phyloP scores from a whole-genome alignment of 495 filamentous ascomycete species.

The Annulohypoxylon nitens region DNA sequence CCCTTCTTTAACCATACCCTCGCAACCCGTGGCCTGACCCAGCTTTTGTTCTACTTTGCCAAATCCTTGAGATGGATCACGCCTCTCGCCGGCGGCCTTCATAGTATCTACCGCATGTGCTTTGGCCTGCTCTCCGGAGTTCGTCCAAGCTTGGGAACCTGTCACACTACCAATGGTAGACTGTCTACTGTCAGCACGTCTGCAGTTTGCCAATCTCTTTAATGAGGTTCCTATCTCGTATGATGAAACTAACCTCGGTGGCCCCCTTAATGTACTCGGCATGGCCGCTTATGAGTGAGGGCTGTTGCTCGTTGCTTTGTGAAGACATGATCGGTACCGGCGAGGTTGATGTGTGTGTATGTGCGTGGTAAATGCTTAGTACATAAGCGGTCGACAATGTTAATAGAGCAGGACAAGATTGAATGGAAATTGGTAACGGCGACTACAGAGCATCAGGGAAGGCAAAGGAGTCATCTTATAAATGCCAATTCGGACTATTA shows the following conservation, averaged over 20 bases:
- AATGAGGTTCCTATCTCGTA: neutral
- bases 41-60: conserved; percentile 61
- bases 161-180: conserved; percentile 56
- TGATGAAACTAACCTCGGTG: conserved; percentile 54
- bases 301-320: conserved; percentile 49
- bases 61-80: conserved; percentile 57
- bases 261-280: conserved; percentile 64
- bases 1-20: conserved; percentile 63
- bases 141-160: conserved; percentile 60
- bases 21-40: conserved; percentile 58
- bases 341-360: neutral
- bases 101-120: conserved; percentile 57
- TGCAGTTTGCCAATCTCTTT: neutral
- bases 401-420: too few relatives aligned
- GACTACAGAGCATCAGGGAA: neutral
- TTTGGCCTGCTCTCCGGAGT: conserved; percentile 62
- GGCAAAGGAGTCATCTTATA: conserved; percentile 19
- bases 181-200: conserved; percentile 40
- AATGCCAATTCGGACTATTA: neutral
- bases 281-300: conserved; percentile 58
- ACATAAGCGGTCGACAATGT: too few relatives aligned
- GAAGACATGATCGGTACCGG: conserved; percentile 41
- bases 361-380: neutral
- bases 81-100: conserved; percentile 56
- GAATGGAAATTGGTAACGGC: neutral